Evolutionary conservation across 768 basidiomycete species (phyloP).

Genomic region (Psilocybe subaeruginosa): DNA sequence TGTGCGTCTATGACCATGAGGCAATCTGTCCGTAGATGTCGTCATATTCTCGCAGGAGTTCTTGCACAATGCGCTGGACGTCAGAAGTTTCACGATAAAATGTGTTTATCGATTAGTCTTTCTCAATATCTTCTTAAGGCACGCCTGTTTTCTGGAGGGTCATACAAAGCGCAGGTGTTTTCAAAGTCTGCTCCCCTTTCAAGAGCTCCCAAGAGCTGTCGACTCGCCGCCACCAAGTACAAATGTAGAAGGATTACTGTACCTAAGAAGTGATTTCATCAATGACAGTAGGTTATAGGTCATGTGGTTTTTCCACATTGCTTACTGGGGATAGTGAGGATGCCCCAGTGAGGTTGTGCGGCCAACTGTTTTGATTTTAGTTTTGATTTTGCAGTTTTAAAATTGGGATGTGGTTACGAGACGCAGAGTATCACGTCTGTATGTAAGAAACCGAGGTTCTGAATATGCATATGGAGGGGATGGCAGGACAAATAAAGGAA

Average conservation of each 20-base stretch:
- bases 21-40: slow-evolving; percentile 16
- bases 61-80: not conserved
- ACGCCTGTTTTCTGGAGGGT: no score
- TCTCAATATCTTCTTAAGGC: no score
- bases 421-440: not conserved
- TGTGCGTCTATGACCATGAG: slow-evolving; percentile 14
- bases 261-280: not conserved
- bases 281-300: not conserved
- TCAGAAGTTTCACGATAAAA: not conserved
- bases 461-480: not conserved
- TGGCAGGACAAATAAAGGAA: not conserved
- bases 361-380: not conserved
- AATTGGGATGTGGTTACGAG: not conserved
- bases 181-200: no score
- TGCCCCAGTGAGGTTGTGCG: not conserved
- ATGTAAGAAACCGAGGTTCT: not conserved
- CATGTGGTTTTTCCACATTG: not conserved
- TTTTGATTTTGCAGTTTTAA: not conserved
- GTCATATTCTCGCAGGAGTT: slow-evolving; percentile 16
- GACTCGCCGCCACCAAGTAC: not conserved
- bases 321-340: not conserved
- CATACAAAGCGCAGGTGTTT: no score
- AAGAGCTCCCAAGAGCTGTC: not conserved
- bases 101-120: not conserved
- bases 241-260: not conserved